Base-by-base conservation (phyloP, 2,329 filamentous ascomycete species). In the Aureobasidium sp. region DNA sequence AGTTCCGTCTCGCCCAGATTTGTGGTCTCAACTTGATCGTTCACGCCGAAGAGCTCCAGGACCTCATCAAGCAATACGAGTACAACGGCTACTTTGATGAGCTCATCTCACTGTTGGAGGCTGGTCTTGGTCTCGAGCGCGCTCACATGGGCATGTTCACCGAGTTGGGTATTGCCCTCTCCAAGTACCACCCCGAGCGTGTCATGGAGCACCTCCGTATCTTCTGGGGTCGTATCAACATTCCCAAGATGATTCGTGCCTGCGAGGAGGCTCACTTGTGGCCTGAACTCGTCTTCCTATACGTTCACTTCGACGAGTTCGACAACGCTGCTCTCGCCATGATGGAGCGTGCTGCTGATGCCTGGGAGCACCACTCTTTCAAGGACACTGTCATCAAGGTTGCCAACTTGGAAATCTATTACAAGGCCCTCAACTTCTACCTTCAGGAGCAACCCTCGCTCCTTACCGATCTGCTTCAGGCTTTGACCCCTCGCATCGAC, bases 361-460 rank as follows among this genome's bases (percentile, higher is more conserved):
- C 94, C 1, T 99, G 94, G 94, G 95, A 99, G 76, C 94, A 99
- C 78, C 91, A 97, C 75, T 94, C 95, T 53, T 99, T 99, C 87
- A 99, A 99, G 83, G 95, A 99, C 73, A 97, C 96, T 57, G 83
- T 96, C 62, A 87, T 96, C 78, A 99, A 99, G 84, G 93, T 97
- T 67, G 90, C 92, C 71, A 99, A 99, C 78, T 79, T 99, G 71
- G 95, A 99, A 78, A 99, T 99, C 70, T 99, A 97, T 81, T 99
- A 99, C 82, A 90, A 93, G 60, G 91, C 90, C 31, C 84, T 97
- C 72, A 96, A 93, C 80, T 97, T 97, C 78, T 97, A 97, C 76
- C 85, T 99, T 44, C 91, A 97, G 78, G 91, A 99, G 77, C 94
- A 99, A 75, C 94, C 94, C 37, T 90, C 93, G 14, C 84, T 99